Base-by-base conservation (phyloP, 129 eudicot genomes). In the Helichrysum umbraculigerum region DNA sequence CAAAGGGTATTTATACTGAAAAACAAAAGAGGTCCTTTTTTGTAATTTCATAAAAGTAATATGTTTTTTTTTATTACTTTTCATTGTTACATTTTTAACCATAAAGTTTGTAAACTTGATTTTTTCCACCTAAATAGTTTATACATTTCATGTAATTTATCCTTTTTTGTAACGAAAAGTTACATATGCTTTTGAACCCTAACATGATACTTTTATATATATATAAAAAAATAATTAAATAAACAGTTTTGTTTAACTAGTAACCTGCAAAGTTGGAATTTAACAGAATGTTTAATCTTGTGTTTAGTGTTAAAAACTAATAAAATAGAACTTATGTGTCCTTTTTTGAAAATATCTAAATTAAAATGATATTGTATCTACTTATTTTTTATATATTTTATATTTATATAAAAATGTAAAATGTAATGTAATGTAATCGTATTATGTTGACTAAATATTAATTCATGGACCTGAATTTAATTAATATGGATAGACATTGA, bases 1-100 rank as follows among this genome's bases (percentile, higher is more conserved):
- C 71, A 39, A 35, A 21, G 68, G 50, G 25, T 73, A 37, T 79
- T 73, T 79, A 79, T 79, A 79, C 3, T 28, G 22, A 2, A 56
- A 54, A 51, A 58, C 7, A 57, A 1, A 41, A 12, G 25, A 73
- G 79, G 59, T 28, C 62, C 62, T 72, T 54, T 66, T 66, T 35
- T 65, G 73, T 30, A 79, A 71, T 47, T 75, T 75, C 7, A 30
- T 2, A 33, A 52, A 72, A 34, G 33, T 9, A 4, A 12, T 35
- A n/a, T 4, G 29, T 9, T 54, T 22, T 56, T 3, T 3, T 28
- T 8, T 19, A 44, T 39, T 44, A 47, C n/a, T 14, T 47, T 47
- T 3, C 17, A 47, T 14, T 47, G 9, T 14, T 0, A 47, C 54
- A 47, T 12, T 47, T 44, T 47, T 47, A 11, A 47, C 54, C 52